Evolutionary conservation across 257 asterid species (phyloP).

Genomic region (Gentiana straminea): DNA sequence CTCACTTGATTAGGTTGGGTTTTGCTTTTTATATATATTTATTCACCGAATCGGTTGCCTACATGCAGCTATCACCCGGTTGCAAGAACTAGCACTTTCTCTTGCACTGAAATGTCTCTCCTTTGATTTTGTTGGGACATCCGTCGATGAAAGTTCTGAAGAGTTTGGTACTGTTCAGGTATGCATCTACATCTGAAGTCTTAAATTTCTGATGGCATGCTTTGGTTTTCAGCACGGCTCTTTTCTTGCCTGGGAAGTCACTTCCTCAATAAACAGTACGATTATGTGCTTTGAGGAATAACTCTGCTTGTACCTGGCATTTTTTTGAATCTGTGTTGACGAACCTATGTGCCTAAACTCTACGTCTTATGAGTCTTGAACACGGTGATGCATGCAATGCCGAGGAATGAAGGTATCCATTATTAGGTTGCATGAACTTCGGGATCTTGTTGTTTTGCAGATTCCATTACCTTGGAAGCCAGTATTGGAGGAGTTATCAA

Average conservation of each 20-base stretch:
- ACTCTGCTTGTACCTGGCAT: background rate
- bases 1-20: background rate
- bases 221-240: no score
- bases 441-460: conserved; percentile 30
- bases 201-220: background rate
- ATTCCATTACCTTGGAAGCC: conserved; percentile 87
- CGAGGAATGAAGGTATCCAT: background rate
- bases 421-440: background rate
- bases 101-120: conserved; percentile 84
- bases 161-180: conserved; percentile 99
- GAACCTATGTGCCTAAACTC: background rate
- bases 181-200: background rate
- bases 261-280: background rate
- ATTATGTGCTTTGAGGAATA: background rate
- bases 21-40: background rate
- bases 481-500: conserved; percentile 68
- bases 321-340: background rate
- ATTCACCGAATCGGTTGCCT: conserved; percentile 2
- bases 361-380: background rate
- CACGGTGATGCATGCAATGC: background rate
- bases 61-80: conserved; percentile 53
- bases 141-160: conserved; percentile 95
- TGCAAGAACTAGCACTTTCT: conserved; percentile 86
- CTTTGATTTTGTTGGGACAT: conserved; percentile 91
- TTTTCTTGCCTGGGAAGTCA: background rate